Base-by-base conservation (phyloP, 2,329 filamentous ascomycete genomes). In the Penicillium sp. region DNA sequence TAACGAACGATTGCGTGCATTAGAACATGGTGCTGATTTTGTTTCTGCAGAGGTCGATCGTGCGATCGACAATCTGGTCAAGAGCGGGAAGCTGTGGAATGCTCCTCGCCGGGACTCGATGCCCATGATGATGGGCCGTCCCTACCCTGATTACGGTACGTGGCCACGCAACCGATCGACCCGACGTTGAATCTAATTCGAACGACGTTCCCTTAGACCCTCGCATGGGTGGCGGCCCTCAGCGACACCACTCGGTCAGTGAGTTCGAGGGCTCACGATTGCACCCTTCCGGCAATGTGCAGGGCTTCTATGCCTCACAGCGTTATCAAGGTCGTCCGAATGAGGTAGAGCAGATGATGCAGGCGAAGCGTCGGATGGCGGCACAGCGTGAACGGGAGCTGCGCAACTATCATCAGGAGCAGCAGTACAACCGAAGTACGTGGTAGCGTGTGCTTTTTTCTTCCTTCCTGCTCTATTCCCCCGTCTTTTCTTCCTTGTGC, bases 371-470 rank as follows among this genome's bases (percentile, higher is more conserved):
- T 78, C 88, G 92, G 80, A 95, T 97, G 89, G 93, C 93, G 68
- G 93, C 93, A 72, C 93, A 97, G 78, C 89, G 93, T 75, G 93
- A 98, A 81, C 88, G 92, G 75, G 93, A 98, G 79, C 86, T 98
- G 74, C 89, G 93, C 75, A 98, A 97, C 77, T 95, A 97, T 78
- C 93, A 98, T 78, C 95, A 96, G 78, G 93, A 98, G 83, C 93
- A 98, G 83, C 93, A 98, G 84, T 97, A 95, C 78, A 95, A 97
- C 81, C 86, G 92, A 89, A 96, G 93, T 97, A 77, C 65, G 73
- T 74, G 69, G 74, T 72, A 72, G 68, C 65, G 59, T 67, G 61
- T 64, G 57, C 62, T 61, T 58, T 53, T 62, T 61, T 61, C 57
- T 58, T 61, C 54, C 55, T 56, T 63, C 58, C 61, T 58, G 66